Percentiles rank a stretch among this genome's conserved stretches.
Evolutionary conservation across 768 basidiomycete genomes (phyloP).

Genomic region (Hortiboletus flavorubellus): DNA sequence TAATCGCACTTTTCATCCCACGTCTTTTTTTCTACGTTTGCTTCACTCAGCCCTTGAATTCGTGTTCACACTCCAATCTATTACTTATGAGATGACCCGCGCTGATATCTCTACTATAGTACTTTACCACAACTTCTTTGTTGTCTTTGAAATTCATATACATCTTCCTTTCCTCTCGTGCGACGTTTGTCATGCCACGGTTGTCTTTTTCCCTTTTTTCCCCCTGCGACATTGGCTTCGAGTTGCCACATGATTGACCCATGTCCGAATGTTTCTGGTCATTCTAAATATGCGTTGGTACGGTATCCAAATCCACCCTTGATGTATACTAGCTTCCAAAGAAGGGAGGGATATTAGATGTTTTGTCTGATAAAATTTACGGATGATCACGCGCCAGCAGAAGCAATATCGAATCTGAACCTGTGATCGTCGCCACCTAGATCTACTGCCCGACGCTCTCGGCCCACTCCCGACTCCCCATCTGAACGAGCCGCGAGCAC

Average conservation of each 20-base stretch:
- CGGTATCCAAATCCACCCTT: slow-evolving; percentile 10
- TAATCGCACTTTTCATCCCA: slow-evolving; percentile 30
- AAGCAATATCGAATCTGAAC: not conserved
- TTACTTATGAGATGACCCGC: slow-evolving; percentile 26
- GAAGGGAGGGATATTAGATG: slow-evolving; percentile 4
- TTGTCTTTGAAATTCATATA: slow-evolving; percentile 21
- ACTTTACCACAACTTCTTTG: slow-evolving; percentile 26
- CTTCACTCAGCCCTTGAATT: slow-evolving; percentile 14
- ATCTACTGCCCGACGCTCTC: slow-evolving; percentile 37
- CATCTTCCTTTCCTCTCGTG: slow-evolving; percentile 1
- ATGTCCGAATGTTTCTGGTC: slow-evolving; percentile 13
- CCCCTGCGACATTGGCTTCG: not conserved
- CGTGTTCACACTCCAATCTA: slow-evolving; percentile 27
- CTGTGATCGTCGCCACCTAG: not conserved
- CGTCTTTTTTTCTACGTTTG: slow-evolving; percentile 12
- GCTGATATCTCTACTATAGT: slow-evolving; percentile 34
- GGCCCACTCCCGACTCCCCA: slow-evolving; percentile 89
- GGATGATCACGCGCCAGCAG: no score
- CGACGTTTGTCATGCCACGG: slow-evolving; percentile 14
- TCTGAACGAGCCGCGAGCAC: slow-evolving; percentile 80
- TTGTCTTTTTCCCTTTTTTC: not conserved
- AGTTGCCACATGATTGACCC: not conserved
- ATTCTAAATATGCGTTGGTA: slow-evolving; percentile 19
- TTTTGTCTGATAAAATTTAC: not conserved
- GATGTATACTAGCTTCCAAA: slow-evolving; percentile 26